These are phyloP conservation scores for Ogataea saltuana DNA, from an alignment of 805 yeast species.

Conservation along the genomic window DNA sequence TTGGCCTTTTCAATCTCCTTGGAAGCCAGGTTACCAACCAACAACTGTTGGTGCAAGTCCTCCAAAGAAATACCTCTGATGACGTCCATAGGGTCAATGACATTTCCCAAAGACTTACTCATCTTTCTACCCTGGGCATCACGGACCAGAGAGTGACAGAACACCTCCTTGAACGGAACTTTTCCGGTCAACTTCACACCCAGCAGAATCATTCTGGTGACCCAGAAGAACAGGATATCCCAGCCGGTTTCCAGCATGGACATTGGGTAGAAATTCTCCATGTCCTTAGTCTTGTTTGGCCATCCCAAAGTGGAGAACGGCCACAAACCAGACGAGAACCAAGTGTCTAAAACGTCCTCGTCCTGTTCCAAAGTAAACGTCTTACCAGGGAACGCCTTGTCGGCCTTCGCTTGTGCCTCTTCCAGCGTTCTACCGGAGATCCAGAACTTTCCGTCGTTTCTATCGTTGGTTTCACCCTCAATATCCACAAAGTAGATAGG, in stretches of 20 bases:
- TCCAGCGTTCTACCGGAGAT: slow-evolving; percentile 80
- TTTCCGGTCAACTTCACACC: slow-evolving; percentile 88
- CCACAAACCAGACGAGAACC: slow-evolving; percentile 99
- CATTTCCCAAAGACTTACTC: slow-evolving; percentile 98
- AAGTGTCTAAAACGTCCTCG: slow-evolving; percentile 97
- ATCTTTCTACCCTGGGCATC: slow-evolving; percentile 99
- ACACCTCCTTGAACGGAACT: slow-evolving; percentile 93
- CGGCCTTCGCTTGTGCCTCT: slow-evolving; percentile 86
- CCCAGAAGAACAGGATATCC: slow-evolving; percentile 99
- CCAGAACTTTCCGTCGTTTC: slow-evolving; percentile 74
- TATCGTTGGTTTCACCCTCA: slow-evolving; percentile 70
- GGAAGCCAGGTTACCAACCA: slow-evolving; percentile 83
- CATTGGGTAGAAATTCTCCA: slow-evolving; percentile 82
- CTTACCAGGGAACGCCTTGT: slow-evolving; percentile 64
- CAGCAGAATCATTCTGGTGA: slow-evolving; percentile 90
- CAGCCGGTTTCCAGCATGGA: slow-evolving; percentile 97
- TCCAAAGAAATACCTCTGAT: slow-evolving; percentile 83
- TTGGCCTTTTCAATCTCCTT: slow-evolving; percentile 84
- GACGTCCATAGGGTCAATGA: slow-evolving; percentile 93
- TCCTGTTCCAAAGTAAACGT: slow-evolving; percentile 85
- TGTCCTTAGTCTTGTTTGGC: slow-evolving; percentile 78
- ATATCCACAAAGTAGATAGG: slow-evolving; percentile 88
- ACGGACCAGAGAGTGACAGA: slow-evolving; percentile 97
- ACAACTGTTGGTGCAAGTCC: slow-evolving; percentile 74
- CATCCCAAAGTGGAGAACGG: slow-evolving; percentile 96